These are phyloP conservation scores for Paragyromitra xinjiangensis DNA, from an alignment of 495 filamentous ascomycete species.

Conservation along the genomic window DNA sequence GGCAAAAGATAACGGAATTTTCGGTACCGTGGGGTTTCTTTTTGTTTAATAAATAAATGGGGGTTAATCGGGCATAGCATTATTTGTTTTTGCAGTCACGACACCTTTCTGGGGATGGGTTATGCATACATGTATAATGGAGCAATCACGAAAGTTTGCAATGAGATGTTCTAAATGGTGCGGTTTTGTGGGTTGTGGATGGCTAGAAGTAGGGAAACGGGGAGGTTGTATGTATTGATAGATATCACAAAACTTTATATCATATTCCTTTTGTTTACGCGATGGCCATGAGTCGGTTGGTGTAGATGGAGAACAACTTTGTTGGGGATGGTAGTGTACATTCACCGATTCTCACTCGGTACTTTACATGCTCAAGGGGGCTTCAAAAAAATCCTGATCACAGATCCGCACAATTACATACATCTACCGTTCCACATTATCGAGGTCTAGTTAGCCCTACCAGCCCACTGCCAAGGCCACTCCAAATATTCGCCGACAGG, in stretches of 20 bases:
- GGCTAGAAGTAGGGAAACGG: not conserved
- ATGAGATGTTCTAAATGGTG: not conserved
- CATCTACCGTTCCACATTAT: too few relatives aligned
- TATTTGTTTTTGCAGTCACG: not conserved
- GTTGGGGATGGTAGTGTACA: not conserved
- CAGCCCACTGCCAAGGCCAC: too few relatives aligned
- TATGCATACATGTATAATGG: constrained; percentile 18
- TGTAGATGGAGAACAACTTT: not conserved
- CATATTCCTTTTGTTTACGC: not conserved
- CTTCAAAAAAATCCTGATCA: not conserved
- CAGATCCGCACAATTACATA: too few relatives aligned
- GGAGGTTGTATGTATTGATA: constrained; percentile 13
- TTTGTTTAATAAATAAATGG: constrained; percentile 16
- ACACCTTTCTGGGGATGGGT: not conserved
- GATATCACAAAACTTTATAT: not conserved
- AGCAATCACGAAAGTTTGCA: not conserved
- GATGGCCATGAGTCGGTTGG: not conserved
- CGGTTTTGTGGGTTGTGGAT: constrained; percentile 2
- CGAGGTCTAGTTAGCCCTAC: too few relatives aligned
- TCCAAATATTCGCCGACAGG: too few relatives aligned
- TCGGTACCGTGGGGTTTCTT: not conserved
- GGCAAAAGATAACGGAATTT: constrained; percentile 42
- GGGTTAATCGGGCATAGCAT: constrained; percentile 6
- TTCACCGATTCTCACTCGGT: constrained; percentile 1
- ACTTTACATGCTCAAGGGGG: not conserved